phyloP scores from a whole-genome alignment of 208 protist genomes.

The Acanthamoeba triangularis region DNA sequence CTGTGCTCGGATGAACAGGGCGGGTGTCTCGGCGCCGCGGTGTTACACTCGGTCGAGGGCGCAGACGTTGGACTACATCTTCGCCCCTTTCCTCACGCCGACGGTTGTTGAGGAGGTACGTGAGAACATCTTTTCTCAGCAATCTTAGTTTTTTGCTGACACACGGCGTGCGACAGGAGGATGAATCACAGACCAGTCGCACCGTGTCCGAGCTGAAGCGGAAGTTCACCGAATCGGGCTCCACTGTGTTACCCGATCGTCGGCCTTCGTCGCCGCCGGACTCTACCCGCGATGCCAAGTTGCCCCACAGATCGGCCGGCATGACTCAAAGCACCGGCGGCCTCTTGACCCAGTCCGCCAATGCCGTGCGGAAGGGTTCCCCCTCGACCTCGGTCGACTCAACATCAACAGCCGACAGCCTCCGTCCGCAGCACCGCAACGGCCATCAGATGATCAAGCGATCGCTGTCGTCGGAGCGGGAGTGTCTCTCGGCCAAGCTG shows the following conservation, averaged over 20 bases:
- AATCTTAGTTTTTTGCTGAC: neutral
- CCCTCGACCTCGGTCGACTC: neutral
- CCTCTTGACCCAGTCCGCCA: neutral
- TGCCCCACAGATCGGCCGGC: neutral
- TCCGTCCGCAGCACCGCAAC: neutral
- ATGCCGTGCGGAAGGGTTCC: neutral
- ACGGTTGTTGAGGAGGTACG: neutral
- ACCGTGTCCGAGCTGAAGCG: conserved; percentile 1
- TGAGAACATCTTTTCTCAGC: no score
- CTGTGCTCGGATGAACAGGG: neutral
- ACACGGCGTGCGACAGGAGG: neutral
- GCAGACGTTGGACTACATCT: conserved; percentile 11
- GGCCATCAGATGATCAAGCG: neutral
- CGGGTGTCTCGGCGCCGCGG: neutral
- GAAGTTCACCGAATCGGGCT: neutral
- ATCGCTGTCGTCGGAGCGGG: neutral
- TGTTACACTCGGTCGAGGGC: neutral
- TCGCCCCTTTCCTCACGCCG: neutral
- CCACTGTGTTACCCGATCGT: neutral
- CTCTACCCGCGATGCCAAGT: neutral
- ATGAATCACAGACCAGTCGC: neutral
- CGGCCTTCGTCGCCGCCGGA: neutral
- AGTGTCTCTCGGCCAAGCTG: neutral
- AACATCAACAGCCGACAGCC: neutral
- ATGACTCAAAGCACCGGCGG: neutral